Evolutionary conservation across 805 yeast species (phyloP), one percentile per base, ranked within the genome.

Genomic region (Cyberlindnera maritima): DNA sequence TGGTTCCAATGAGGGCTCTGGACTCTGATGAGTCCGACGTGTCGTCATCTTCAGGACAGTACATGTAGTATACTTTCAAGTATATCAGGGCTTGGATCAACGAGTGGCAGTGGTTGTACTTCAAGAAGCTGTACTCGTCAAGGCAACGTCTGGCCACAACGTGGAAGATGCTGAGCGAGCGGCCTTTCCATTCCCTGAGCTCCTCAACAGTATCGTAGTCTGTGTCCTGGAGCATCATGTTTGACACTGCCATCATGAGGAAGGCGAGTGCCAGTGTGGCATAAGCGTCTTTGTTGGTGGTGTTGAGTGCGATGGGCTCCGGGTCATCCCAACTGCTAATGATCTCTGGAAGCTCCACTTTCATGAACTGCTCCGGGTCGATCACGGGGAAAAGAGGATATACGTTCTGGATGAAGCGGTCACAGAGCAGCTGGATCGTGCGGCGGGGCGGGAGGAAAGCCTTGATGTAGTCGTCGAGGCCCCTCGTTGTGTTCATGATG

Each of bases 21-120:
- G 75, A 62, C 42, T 72, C 78, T 10, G 77, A 76, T 31, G 72
- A 74, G 46, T 74, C 81, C 3, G 69, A 66, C 2, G 75, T 72
- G 55, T 78, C 82, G 31, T 83, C 83, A 55, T 76, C 79, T 53
- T 78, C 83, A 0, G 80, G 81, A 0, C 80, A 72, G 43, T 60
- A 65, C 28, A 61, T 67, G 49, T 66, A 76, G 60, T 80, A 81
- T 21, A 74, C 62, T 50, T 76, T 70, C 57, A 76, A 63, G 45
- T 71, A 65, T 32, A 79, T 48, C 7, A 78, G 71, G 47, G 80
- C 71, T 59, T 81, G 86, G 49, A 81, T 61, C 7, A 81, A 67
- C 1, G 71, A 65, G 32, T 81, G 51, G 25, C 50, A 25, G 33
- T 77, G 74, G 19, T 77, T 66, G 46, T 71, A 64, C 46, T 76